Evolutionary conservation across 23 red algal species (phyloP).

Genomic region (Cyanidium caldarium): DNA sequence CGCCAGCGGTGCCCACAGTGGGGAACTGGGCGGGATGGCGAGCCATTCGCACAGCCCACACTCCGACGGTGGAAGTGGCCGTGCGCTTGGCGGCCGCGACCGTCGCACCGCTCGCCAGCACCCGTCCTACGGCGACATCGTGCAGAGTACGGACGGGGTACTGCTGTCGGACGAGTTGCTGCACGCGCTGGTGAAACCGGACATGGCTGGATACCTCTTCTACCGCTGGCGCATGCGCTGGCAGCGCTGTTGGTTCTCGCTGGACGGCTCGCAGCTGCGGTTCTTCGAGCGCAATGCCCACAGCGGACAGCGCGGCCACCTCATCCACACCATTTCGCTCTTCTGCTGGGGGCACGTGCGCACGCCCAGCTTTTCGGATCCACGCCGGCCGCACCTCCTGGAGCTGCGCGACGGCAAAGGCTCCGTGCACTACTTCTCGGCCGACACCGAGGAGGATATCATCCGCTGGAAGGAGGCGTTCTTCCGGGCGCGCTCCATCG

Average conservation of each 20-base stretch:
- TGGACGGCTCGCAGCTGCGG: constrained; percentile 44
- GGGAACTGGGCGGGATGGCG: no score
- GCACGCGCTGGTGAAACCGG: constrained; percentile 34
- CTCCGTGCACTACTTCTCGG: background rate
- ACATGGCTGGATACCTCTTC: constrained; percentile 52
- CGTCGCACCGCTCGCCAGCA: background rate
- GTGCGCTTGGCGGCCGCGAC: background rate
- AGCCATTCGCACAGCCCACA: background rate
- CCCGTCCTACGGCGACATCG: background rate
- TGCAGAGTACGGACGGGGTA: background rate
- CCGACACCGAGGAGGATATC: background rate
- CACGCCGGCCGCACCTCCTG: background rate
- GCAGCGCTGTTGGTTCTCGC: constrained; percentile 67
- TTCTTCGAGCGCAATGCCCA: constrained; percentile 39
- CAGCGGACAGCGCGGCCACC: constrained; percentile 31
- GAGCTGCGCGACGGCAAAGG: background rate
- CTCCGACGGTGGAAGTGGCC: background rate
- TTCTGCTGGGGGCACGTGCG: constrained; percentile 17
- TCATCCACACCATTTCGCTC: constrained; percentile 53
- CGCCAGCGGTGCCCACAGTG: no score
- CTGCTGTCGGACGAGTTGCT: constrained; percentile 25
- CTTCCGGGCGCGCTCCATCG: background rate
- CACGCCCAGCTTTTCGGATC: background rate
- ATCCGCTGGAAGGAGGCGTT: constrained; percentile 5
- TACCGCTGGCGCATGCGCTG: constrained; percentile 51